phyloP scores from a whole-genome alignment of 2,329 filamentous ascomycete genomes.

The Escovopsis sp. region DNA sequence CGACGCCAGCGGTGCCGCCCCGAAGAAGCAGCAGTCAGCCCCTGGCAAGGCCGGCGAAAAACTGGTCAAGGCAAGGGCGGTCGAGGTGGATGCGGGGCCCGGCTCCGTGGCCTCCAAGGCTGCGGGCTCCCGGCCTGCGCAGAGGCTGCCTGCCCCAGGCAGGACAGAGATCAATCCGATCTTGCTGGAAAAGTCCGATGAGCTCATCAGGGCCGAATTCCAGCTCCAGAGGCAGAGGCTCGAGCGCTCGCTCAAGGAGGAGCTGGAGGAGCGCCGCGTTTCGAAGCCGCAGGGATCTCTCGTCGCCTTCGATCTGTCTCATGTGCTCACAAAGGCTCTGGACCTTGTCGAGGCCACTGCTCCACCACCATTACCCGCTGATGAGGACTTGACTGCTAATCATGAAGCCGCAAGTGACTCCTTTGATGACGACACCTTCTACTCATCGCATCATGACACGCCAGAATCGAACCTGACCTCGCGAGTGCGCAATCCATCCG shows the following conservation, averaged over 20 bases:
- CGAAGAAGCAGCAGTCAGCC: neutral
- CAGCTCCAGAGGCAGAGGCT: conserved; percentile 66
- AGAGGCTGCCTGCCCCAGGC: conserved; percentile 16
- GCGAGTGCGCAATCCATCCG: conserved; percentile 30
- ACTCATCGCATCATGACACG: conserved; percentile 86
- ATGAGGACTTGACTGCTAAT: conserved; percentile 37
- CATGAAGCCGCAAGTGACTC: conserved; percentile 57
- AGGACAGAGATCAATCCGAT: conserved; percentile 66
- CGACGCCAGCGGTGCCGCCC: conserved; percentile 6
- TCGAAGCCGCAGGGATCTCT: conserved; percentile 34
- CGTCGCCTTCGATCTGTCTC: conserved; percentile 54
- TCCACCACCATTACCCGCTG: conserved; percentile 41
- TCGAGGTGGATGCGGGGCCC: neutral
- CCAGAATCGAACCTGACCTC: conserved; percentile 36
- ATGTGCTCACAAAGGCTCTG: conserved; percentile 57
- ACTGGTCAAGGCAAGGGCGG: neutral
- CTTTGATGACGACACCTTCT: conserved; percentile 87
- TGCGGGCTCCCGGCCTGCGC: neutral
- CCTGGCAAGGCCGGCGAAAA: neutral
- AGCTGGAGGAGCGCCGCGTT: conserved; percentile 48
- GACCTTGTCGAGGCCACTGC: conserved; percentile 56
- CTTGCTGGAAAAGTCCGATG: conserved; percentile 72
- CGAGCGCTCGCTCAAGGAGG: conserved; percentile 62
- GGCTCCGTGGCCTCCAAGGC: neutral
- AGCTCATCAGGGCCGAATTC: conserved; percentile 67